phyloP scores from a whole-genome alignment of 345 rosid genomes.

The Mangifera indica region DNA sequence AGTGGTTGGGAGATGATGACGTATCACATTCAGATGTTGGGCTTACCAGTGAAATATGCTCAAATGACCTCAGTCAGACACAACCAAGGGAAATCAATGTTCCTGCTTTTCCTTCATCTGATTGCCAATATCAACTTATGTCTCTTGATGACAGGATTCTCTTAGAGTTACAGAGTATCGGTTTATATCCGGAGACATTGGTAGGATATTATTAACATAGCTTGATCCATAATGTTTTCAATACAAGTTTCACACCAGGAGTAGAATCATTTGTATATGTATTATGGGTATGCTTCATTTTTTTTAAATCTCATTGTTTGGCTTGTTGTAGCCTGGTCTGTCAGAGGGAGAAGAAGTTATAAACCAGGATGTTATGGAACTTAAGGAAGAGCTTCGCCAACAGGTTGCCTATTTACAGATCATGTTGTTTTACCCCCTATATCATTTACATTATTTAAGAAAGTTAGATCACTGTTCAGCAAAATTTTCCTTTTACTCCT shows the following conservation, averaged over 20 bases:
- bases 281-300: background rate
- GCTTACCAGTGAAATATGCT: slow-evolving; percentile 61
- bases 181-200: slow-evolving; percentile 76
- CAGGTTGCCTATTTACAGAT: slow-evolving; percentile 49
- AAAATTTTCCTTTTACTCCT: background rate
- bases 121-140: slow-evolving; percentile 70
- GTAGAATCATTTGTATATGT: background rate
- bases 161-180: slow-evolving; percentile 86
- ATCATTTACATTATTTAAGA: background rate
- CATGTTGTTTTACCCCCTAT: background rate
- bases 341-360: slow-evolving; percentile 71
- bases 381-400: slow-evolving; percentile 62
- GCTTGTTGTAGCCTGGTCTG: slow-evolving; percentile 74
- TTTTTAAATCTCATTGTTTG: background rate
- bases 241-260: background rate
- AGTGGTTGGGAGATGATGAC: slow-evolving; percentile 73
- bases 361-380: slow-evolving; percentile 60
- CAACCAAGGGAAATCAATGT: slow-evolving; percentile 51
- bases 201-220: slow-evolving; percentile 40
- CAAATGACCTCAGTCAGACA: slow-evolving; percentile 49
- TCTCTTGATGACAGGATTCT: slow-evolving; percentile 72
- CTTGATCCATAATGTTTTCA: slow-evolving; percentile 3
- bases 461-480: background rate
- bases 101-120: slow-evolving; percentile 46
- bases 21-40: slow-evolving; percentile 58